Evolutionary conservation across 441 rosid genomes (phyloP).

Genomic region (Eruca vesicaria): DNA sequence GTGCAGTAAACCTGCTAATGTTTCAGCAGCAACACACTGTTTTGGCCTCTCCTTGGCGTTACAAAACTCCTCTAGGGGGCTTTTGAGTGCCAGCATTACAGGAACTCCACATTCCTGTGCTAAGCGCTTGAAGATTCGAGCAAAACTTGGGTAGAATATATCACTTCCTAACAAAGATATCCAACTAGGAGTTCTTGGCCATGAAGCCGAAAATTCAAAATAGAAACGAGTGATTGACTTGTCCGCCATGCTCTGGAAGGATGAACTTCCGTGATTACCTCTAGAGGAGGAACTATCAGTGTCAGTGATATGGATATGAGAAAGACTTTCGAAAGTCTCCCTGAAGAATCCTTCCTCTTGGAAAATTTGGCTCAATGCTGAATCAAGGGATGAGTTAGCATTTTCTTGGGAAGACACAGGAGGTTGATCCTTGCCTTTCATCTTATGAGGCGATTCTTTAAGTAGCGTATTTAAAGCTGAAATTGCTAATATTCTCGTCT

Average conservation of each 20-base stretch:
- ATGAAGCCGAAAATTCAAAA: constrained; percentile 95
- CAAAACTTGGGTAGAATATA: constrained; percentile 92
- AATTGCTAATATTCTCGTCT: constrained; percentile 97
- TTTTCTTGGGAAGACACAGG: constrained; percentile 41
- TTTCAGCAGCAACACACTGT: constrained; percentile 99
- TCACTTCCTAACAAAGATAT: constrained; percentile 91
- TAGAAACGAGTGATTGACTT: constrained; percentile 95
- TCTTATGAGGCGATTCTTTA: constrained; percentile 95
- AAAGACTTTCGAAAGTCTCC: constrained; percentile 91
- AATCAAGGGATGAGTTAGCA: constrained; percentile 77
- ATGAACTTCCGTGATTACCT: constrained; percentile 83
- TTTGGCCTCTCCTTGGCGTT: constrained; percentile 95
- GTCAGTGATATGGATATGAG: constrained; percentile 95
- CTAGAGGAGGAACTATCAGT: constrained; percentile 74
- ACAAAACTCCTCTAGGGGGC: constrained; percentile 81
- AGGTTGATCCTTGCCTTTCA: constrained; percentile 52
- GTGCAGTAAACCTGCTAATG: constrained; percentile 92
- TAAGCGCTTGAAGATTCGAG: constrained; percentile 92
- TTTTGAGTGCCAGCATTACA: constrained; percentile 69
- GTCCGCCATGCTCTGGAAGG: constrained; percentile 93
- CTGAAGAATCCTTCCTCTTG: constrained; percentile 90
- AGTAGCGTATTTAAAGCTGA: constrained; percentile 94
- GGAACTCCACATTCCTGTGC: constrained; percentile 97
- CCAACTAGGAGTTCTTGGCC: constrained; percentile 99
- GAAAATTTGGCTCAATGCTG: constrained; percentile 76